Percentiles rank a stretch among this genome's conserved stretches.
phyloP scores from a whole-genome alignment of 257 asterid genomes.

The Nicotiana obtusifolia region DNA sequence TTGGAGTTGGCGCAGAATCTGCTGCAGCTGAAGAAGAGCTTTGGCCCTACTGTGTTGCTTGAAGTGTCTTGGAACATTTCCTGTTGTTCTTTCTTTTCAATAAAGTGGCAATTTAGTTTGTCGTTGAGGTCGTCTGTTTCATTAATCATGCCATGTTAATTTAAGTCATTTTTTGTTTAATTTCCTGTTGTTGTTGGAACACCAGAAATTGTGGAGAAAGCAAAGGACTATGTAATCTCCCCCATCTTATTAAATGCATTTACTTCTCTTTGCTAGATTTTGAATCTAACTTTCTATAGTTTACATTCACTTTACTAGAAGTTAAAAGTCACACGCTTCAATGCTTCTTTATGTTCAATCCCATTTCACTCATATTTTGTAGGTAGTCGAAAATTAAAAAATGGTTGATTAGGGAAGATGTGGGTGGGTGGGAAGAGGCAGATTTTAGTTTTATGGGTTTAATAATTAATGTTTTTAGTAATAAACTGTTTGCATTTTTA shows the following conservation, averaged over 20 bases:
- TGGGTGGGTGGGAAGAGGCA: too few species aligned
- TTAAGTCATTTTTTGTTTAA: not conserved
- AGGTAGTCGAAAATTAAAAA: too few species aligned
- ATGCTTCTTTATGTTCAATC: too few species aligned
- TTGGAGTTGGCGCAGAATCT: slow-evolving; percentile 37
- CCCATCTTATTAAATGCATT: not conserved
- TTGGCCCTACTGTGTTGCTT: slow-evolving; percentile 78
- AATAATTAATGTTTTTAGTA: too few species aligned
- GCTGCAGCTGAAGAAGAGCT: slow-evolving; percentile 70
- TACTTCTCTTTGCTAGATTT: not conserved
- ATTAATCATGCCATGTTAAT: not conserved
- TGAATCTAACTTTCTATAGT: not conserved
- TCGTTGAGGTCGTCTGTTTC: not conserved
- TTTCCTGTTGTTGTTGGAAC: not conserved
- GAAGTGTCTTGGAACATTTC: slow-evolving; percentile 23
- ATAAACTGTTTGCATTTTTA: too few species aligned
- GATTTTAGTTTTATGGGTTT: too few species aligned
- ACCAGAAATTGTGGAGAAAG: not conserved
- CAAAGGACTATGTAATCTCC: not conserved
- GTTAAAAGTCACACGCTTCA: too few species aligned
- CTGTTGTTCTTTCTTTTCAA: not conserved
- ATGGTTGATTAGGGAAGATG: too few species aligned
- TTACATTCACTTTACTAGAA: too few species aligned
- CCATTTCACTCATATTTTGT: too few species aligned
- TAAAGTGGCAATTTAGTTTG: not conserved